phyloP scores from a whole-genome alignment of 192 early-diverging fungal genomes.

The Oehlia diaphana region DNA sequence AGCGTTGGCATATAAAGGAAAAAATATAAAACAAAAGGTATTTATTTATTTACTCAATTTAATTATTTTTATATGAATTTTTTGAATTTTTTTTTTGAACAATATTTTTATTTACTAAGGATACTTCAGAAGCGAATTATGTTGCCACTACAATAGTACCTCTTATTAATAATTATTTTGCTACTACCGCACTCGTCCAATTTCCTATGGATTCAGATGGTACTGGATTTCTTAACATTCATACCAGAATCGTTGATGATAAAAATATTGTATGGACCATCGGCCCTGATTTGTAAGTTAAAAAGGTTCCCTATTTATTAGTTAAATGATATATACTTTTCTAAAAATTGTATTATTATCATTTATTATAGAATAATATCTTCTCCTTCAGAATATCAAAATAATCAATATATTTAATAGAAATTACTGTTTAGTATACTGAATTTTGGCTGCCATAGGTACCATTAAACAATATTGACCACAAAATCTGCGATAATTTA shows the following conservation, averaged over 20 bases:
- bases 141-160: background rate
- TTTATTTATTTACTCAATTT: background rate
- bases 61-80: background rate
- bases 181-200: background rate
- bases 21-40: background rate
- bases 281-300: slow-evolving; percentile 12
- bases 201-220: background rate
- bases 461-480: too few species aligned
- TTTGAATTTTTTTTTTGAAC: too few species aligned
- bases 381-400: background rate
- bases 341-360: background rate
- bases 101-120: background rate
- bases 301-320: background rate
- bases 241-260: background rate
- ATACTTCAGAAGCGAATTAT: background rate
- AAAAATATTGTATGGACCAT: background rate
- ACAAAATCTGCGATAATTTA: too few species aligned
- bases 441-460: too few species aligned
- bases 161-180: slow-evolving; percentile 1
- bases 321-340: background rate
- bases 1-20: background rate
- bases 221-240: slow-evolving; percentile 11
- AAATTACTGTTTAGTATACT: too few species aligned
- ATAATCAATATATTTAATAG: background rate
- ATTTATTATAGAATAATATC: background rate